Conservation (phyloP, 495 filamentous ascomycete species). For the Podospora anserina region DNA sequence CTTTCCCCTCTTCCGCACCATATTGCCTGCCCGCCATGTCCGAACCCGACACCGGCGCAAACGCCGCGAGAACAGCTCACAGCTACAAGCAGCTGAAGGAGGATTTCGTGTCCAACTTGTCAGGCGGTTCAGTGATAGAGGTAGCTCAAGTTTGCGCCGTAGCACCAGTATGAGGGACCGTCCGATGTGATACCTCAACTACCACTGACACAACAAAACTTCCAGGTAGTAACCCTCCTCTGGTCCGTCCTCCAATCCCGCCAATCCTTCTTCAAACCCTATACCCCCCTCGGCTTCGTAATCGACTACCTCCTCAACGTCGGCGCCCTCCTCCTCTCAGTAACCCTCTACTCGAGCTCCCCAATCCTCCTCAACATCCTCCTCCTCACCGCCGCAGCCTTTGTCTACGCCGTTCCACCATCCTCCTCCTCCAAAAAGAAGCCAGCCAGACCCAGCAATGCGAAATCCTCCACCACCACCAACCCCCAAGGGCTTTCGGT, state of each 20-base stretch:
- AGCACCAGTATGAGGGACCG: constrained; percentile 64
- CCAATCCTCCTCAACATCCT: constrained; percentile 74
- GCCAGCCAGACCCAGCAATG: constrained; percentile 5
- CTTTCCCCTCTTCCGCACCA: constrained; percentile 3
- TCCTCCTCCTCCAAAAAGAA: constrained; percentile 38
- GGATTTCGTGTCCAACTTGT: constrained; percentile 88
- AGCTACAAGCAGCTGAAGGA: constrained; percentile 89
- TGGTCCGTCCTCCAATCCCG: constrained; percentile 89
- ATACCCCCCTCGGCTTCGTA: constrained; percentile 61
- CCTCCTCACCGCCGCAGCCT: constrained; percentile 64
- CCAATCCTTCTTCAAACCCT: constrained; percentile 77
- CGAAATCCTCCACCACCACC: constrained; percentile 15
- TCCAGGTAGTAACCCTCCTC: constrained; percentile 72
- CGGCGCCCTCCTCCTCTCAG: constrained; percentile 73
- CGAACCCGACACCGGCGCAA: constrained; percentile 14
- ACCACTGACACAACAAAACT: constrained; percentile 12
- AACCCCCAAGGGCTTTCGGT: constrained; percentile 38
- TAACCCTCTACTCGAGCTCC: constrained; percentile 76
- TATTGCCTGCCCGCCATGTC: constrained; percentile 28
- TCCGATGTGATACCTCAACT: constrained; percentile 8
- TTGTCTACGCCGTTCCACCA: constrained; percentile 60
- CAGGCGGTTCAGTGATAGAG: constrained; percentile 78
- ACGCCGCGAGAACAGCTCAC: constrained; percentile 32
- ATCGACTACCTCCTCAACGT: constrained; percentile 88
- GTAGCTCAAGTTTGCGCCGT: constrained; percentile 82